Conservation (phyloP, 139 green algal genomes). For the Tetraselmis chui region DNA sequence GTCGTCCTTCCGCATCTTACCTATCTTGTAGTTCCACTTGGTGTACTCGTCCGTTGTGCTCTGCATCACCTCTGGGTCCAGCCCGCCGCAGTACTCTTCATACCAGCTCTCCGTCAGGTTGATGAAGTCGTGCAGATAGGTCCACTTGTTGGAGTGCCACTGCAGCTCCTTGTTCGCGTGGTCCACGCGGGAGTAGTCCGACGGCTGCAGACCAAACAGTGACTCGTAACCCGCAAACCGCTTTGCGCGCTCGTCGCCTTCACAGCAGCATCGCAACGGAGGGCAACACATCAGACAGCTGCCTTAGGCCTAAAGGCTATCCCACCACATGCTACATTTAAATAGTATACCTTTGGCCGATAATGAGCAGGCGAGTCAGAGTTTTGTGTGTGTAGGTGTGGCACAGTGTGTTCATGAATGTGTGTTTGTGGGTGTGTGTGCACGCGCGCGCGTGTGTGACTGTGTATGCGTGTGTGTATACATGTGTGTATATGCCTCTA, state of each 20-base stretch:
- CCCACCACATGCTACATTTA: too few species aligned
- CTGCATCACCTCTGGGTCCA: not conserved
- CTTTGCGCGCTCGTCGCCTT: not conserved
- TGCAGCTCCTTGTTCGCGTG: not conserved
- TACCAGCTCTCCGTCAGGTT: not conserved
- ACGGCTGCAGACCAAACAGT: not conserved
- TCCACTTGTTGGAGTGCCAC: not conserved
- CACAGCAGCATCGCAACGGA: too few species aligned
- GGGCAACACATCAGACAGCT: too few species aligned
- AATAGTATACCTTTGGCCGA: too few species aligned
- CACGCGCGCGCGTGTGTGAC: too few species aligned
- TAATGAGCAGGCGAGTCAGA: too few species aligned
- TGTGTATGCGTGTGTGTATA: too few species aligned
- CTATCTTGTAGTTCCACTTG: constrained; percentile 39
- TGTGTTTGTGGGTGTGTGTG: too few species aligned
- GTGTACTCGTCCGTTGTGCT: constrained; percentile 24
- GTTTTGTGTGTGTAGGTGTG: too few species aligned
- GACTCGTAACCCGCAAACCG: not conserved
- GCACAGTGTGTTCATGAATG: too few species aligned
- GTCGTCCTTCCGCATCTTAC: constrained; percentile 46
- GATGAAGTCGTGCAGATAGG: not conserved
- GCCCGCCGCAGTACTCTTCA: not conserved
- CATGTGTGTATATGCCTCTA: too few species aligned
- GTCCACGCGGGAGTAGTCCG: not conserved
- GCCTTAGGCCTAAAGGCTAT: too few species aligned